These are phyloP conservation scores for Helicocarpus griseus DNA, from an alignment of 2,329 filamentous ascomycete genomes.

Conservation along the genomic window DNA sequence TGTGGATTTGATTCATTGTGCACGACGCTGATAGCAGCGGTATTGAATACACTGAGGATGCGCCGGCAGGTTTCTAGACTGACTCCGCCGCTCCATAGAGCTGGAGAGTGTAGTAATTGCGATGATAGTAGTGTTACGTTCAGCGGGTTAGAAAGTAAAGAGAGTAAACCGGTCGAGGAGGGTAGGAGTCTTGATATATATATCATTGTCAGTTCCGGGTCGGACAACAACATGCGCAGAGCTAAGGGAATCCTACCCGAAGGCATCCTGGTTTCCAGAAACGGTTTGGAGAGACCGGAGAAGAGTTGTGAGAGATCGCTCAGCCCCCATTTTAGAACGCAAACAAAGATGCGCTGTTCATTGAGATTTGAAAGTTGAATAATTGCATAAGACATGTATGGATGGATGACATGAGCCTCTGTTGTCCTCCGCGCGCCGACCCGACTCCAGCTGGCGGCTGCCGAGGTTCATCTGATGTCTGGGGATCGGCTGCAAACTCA, in stretches of 20 bases:
- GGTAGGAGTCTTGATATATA: conserved; percentile 41
- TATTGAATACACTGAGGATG: conserved; percentile 53
- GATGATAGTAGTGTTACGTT: conserved; percentile 52
- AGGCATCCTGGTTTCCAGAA: conserved; percentile 49
- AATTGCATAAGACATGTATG: neutral
- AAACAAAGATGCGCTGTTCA: conserved; percentile 2
- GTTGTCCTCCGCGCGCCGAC: neutral
- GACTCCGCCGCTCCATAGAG: conserved; percentile 49
- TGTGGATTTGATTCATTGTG: conserved; percentile 36
- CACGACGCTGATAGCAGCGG: conserved; percentile 46
- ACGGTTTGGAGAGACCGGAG: conserved; percentile 52
- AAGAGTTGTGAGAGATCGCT: conserved; percentile 51
- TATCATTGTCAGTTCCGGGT: conserved; percentile 11
- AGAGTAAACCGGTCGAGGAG: conserved; percentile 37
- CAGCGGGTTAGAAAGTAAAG: conserved; percentile 48
- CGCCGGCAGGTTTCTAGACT: conserved; percentile 46
- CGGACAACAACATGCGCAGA: conserved; percentile 14
- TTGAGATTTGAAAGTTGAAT: conserved; percentile 6
- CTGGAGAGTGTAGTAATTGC: conserved; percentile 49
- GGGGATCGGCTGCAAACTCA: too few species aligned
- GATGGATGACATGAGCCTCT: neutral
- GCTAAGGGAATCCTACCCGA: conserved; percentile 37
- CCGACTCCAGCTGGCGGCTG: too few species aligned
- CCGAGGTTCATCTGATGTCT: conserved; percentile 9
- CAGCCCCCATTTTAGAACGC: conserved; percentile 42